Evolutionary conservation across 2,329 filamentous ascomycete genomes (phyloP).

Genomic region (Elsinoe batatas): DNA sequence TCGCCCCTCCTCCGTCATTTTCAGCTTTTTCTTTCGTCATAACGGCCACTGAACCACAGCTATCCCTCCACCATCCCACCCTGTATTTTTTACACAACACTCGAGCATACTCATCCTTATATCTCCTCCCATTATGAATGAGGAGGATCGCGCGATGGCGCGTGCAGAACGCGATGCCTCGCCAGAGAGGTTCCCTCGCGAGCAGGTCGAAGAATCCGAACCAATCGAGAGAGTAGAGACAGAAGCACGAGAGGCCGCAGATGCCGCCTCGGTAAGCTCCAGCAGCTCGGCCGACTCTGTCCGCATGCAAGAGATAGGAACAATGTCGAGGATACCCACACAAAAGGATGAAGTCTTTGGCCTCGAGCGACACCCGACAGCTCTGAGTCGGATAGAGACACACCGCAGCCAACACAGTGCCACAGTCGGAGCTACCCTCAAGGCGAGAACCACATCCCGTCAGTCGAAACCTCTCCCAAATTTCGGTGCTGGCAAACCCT

Average conservation of each 20-base stretch:
- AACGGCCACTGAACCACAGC: background rate
- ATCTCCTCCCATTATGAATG: constrained; percentile 32
- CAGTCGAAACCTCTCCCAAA: constrained; percentile 52
- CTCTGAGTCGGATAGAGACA: constrained; percentile 61
- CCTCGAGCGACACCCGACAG: constrained; percentile 59
- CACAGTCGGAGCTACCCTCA: constrained; percentile 52
- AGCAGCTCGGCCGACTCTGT: constrained; percentile 34
- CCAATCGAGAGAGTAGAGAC: constrained; percentile 7
- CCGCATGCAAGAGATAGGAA: constrained; percentile 31
- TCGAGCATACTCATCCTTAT: background rate
- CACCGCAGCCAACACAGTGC: constrained; percentile 58
- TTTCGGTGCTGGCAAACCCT: constrained; percentile 66
- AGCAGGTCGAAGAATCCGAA: constrained; percentile 13
- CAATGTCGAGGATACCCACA: constrained; percentile 53
- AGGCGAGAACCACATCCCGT: constrained; percentile 34
- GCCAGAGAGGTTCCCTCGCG: constrained; percentile 27
- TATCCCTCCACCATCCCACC: background rate
- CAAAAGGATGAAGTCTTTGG: constrained; percentile 43
- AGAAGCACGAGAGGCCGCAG: constrained; percentile 43
- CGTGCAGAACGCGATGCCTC: constrained; percentile 48
- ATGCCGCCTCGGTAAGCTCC: constrained; percentile 43
- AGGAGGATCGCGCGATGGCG: constrained; percentile 45
- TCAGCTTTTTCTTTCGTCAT: background rate
- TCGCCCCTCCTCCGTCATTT: background rate
- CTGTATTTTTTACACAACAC: background rate